Conservation (phyloP, 495 filamentous ascomycete species). For the Penicillium tannophilum region DNA sequence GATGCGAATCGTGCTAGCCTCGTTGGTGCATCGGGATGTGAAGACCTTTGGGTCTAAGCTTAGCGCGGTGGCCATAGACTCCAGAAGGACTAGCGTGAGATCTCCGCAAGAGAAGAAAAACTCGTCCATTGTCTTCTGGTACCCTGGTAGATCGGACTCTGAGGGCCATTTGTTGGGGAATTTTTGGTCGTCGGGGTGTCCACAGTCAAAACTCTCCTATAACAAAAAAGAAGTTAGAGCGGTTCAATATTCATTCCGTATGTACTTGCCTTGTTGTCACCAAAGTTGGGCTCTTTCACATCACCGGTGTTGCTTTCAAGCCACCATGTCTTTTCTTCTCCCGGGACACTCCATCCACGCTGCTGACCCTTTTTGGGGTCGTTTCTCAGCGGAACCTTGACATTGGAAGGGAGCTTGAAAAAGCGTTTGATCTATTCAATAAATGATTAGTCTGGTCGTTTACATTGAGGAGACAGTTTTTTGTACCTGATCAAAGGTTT, state of each 20-base stretch:
- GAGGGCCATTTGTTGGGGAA: slow-evolving; percentile 15
- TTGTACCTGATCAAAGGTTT: neutral
- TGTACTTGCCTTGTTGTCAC: neutral
- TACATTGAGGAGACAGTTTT: neutral
- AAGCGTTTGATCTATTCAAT: neutral
- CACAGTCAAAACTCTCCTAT: slow-evolving; percentile 16
- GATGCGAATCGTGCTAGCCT: slow-evolving; percentile 11
- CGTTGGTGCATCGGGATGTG: slow-evolving; percentile 7
- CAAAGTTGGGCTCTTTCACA: neutral
- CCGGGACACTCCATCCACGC: neutral
- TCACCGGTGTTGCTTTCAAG: neutral
- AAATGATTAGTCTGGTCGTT: neutral
- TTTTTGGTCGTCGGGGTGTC: slow-evolving; percentile 5
- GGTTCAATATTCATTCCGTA: neutral
- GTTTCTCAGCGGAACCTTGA: neutral
- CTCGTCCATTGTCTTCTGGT: slow-evolving; percentile 8
- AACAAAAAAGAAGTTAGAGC: neutral
- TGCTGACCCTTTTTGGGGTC: neutral
- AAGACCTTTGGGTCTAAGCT: slow-evolving; percentile 1
- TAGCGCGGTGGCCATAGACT: slow-evolving; percentile 3
- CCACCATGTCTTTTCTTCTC: slow-evolving; percentile 1
- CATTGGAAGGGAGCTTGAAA: neutral
- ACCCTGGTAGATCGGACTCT: slow-evolving; percentile 13
- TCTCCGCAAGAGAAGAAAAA: slow-evolving; percentile 13
- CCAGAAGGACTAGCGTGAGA: slow-evolving; percentile 6